Evolutionary conservation across 495 filamentous ascomycete genomes (phyloP), one percentile per base, ranked within the genome.

Genomic region (Penicillium paxilli): DNA sequence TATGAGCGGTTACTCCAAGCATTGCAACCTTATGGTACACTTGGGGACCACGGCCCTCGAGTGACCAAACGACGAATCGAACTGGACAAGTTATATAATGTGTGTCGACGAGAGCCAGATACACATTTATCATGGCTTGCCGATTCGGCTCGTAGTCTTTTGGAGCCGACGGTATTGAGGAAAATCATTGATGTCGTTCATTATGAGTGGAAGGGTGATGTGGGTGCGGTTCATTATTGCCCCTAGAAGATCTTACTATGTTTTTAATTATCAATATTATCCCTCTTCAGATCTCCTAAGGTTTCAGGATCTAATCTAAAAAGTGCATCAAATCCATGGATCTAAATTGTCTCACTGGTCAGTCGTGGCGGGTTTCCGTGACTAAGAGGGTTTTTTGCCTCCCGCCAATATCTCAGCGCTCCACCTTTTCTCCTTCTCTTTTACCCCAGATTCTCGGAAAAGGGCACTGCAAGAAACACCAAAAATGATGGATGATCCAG

Each of bases 131-230:
- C 65, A 2, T 68, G 65, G 65, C 41, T 65, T 19, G 65, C 65
- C n/a, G 62, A 65, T 58, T 55, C 54, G 12, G 51, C 52, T 8
- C 44, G 65, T 24, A 59, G 44, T n/a, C 49, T 68, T 16, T 33
- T 68, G 4, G 16, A 65, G 4, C 65, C 62, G 0, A 23, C n/a
- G n/a, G 57, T 48, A 0, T 35, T 65, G 26, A 51, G 61, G 17
- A 49, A 35, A 21, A 57, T 68, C 25, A 47, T 59, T 1, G 60
- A 66, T 45, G 52, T 63, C 28, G 64, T 66, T n/a, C 63, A 66
- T 52, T 65, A 46, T 47, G 45, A 58, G 23, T 66, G 58, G 62
- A 22, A 17, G 2, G 56, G 63, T 5, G 51, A 58, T 45, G n/a
- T 62, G 19, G 54, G 63, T 4, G 53, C 42, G 28, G 55, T 59